Conservation (phyloP, 768 basidiomycete genomes). For the Auricularia sp. region DNA sequence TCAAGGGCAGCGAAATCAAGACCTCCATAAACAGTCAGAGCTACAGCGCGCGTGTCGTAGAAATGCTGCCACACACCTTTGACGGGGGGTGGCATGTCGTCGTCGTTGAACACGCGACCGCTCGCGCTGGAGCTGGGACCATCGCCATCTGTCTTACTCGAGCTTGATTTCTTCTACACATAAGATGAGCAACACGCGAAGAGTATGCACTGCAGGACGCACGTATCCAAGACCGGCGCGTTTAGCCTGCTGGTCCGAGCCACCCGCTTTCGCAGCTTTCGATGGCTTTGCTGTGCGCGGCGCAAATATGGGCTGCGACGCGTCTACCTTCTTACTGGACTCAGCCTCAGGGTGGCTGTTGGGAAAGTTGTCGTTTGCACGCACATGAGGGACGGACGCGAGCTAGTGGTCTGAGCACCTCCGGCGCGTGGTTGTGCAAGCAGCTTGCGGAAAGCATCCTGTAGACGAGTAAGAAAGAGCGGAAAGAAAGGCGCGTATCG, state of each 20-base stretch:
- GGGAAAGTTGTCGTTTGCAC: not conserved
- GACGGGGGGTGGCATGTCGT: constrained; percentile 39
- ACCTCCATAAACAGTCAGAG: constrained; percentile 84
- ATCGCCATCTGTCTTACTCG: not conserved
- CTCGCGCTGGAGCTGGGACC: too few species aligned
- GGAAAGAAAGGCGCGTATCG: not conserved
- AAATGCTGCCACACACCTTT: not conserved
- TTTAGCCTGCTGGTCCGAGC: not conserved
- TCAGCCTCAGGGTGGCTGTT: not conserved
- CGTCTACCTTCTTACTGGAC: constrained; percentile 37
- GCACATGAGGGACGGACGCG: not conserved
- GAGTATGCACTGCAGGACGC: not conserved
- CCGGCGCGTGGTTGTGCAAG: not conserved
- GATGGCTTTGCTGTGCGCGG: constrained; percentile 67
- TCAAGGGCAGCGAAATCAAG: constrained; percentile 81
- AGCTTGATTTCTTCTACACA: not conserved
- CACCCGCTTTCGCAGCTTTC: constrained; percentile 15
- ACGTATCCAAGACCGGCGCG: not conserved
- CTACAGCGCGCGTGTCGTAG: constrained; percentile 71
- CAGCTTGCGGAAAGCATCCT: not conserved
- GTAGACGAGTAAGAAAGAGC: not conserved
- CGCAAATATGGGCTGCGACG: constrained; percentile 62
- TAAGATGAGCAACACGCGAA: constrained; percentile 16
- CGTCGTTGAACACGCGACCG: constrained; percentile 43
- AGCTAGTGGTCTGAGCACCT: not conserved